Evolutionary conservation across 352 stramenopile species (phyloP), one percentile per base, ranked within the genome.

Genomic region (Globisporangium solare): DNA sequence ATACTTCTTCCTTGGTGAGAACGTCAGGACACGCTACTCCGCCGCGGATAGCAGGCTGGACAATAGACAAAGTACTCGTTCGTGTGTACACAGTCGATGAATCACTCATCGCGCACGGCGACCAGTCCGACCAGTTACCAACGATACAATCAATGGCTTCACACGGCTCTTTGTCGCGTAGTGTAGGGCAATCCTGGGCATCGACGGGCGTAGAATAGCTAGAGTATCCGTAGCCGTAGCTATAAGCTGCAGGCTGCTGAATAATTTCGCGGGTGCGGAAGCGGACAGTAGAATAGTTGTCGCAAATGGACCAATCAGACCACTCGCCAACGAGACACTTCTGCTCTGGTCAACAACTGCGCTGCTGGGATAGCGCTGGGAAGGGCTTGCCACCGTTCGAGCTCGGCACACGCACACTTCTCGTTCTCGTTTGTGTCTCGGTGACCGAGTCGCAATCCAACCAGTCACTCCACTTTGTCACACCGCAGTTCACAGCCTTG

Each of bases 241-340:
- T 35, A 8, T 35, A 37, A 5, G 17, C 6, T 6, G 20, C 13
- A 12, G 58, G 58, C 17, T 59, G 50, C 27, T 86, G 68, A 1
- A 67, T 57, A 27, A 88, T 61, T 1, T 53, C 17, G 3, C 79
- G 75, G 2, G 77, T 85, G 3, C 74, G 76, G 3, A 71, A 73
- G 27, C 74, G 73, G 0, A 61, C 77, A 1, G 43, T 45, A 8
- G 60, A 39, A 3, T 60, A 76, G 41, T 69, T 52, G 1, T 53
- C 63, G 35, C 75, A 86, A 18, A 78, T 50, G 14, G 73, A 74
- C 75, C 73, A 83, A 52, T 70, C 66, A 4, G 56, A 71, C 75
- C 75, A 86, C 7, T 83, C 63, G 13, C 63, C 60, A 1, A 76
- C 74, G 1, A 77, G 47, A 18, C 71, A 83, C 62, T 88, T 88